These are phyloP conservation scores for Chlorophyllum brunneum DNA, from an alignment of 768 basidiomycete species.

Conservation along the genomic window DNA sequence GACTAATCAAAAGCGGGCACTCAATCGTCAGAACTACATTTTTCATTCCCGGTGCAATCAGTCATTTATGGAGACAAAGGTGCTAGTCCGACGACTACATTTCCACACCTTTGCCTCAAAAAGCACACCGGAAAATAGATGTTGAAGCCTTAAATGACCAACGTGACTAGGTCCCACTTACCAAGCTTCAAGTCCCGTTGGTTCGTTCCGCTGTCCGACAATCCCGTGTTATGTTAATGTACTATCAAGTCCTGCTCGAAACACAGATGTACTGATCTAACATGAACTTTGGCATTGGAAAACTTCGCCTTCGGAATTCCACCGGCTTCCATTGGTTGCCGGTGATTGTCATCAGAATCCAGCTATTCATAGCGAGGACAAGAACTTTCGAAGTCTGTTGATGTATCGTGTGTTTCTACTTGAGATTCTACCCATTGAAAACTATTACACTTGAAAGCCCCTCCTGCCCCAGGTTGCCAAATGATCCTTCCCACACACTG, in stretches of 20 bases:
- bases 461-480: no score
- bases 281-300: not conserved
- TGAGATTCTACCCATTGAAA: no score
- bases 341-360: conserved; percentile 7
- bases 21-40: not conserved
- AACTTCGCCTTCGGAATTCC: no score
- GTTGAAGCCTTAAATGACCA: conserved; percentile 56
- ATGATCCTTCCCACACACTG: no score
- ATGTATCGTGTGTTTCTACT: not conserved
- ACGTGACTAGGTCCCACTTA: conserved; percentile 23
- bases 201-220: conserved; percentile 74
- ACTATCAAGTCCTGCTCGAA: not conserved
- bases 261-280: not conserved
- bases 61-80: conserved; percentile 27
- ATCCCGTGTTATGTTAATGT: no score
- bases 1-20: not conserved
- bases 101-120: conserved; percentile 34
- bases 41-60: conserved; percentile 7
- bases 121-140: conserved; percentile 40
- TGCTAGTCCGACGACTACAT: conserved; percentile 23
- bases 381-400: no score
- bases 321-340: conserved; percentile 4
- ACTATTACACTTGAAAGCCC: no score
- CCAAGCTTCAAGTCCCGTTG: conserved; percentile 29
- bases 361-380: not conserved